Evolutionary conservation across 1,284 basidiomycete genomes (phyloP), one percentile per base, ranked within the genome.

Genomic region (Heterobasidion irregulare): DNA sequence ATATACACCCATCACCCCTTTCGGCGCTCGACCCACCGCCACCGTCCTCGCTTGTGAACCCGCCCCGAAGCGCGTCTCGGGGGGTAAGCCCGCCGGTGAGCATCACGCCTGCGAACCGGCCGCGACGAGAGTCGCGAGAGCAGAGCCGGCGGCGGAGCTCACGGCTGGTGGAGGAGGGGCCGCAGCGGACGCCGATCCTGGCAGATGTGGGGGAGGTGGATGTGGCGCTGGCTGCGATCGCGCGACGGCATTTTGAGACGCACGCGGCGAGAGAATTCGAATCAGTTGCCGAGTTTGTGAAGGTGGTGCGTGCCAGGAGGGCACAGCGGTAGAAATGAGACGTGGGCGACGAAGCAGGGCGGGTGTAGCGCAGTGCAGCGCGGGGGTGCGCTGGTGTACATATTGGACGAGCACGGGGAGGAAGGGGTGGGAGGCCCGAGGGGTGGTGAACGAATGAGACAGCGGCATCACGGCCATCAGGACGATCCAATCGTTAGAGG

Each of bases 231-330:
- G 87, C 87, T 2, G 69, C 72, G 12, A 75, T 91, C 50, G 86
- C 81, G 5, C 83, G 86, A 62, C 72, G 75, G 55, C 89, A 91
- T 67, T 89, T 89, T 65, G 73, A 76, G 56, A 80, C 83, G 54
- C 68, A 74, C 26, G 66, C 72, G 8, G 77, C 83, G 34, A 82
- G 83, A 66, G 89, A 91, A 68, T 80, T 86, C 52, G 88, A 91
- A 58, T 85, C 82, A n/a, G 70, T 91, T 41, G 83, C 85, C n/a
- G 76, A 80, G 47, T 91, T 91, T 61, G 83, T 89, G 82, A 82
- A 77, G 64, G 77, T 80, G 16, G 78, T 89, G 74, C 86, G 81
- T 68, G 74, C 78, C 33, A 85, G 80, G 68, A 76, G 75, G 66
- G 70, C 69, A 60, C 69, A 63, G 48, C 59, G 61, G 65, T 38